phyloP scores from a whole-genome alignment of 805 yeast species.

The Gaillardinia entomophila region DNA sequence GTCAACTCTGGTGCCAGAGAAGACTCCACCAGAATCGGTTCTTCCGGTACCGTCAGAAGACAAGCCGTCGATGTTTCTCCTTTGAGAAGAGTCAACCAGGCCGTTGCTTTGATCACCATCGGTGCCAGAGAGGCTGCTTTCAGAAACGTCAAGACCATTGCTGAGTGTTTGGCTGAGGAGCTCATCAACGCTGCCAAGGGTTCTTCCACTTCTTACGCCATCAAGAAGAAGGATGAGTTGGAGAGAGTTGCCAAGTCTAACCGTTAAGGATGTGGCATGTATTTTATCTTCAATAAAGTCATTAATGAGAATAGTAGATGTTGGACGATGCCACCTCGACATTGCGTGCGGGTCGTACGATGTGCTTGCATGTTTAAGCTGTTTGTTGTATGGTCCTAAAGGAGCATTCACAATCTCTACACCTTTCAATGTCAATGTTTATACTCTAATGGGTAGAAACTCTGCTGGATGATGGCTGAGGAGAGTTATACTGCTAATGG shows the following conservation, averaged over 20 bases:
- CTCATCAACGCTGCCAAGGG: conserved; percentile 99
- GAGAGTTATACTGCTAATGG: too few relatives aligned
- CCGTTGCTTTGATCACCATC: conserved; percentile 93
- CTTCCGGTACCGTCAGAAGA: conserved; percentile 99
- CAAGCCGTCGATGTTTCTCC: conserved; percentile 99
- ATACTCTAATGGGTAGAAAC: too few relatives aligned
- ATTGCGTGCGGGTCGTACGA: too few relatives aligned
- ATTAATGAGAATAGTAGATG: too few relatives aligned
- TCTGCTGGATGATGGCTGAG: too few relatives aligned
- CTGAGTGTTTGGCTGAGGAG: conserved; percentile 99
- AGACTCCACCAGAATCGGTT: conserved; percentile 99
- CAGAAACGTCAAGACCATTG: conserved; percentile 99
- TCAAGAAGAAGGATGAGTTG: conserved; percentile 99
- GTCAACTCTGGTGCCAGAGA: conserved; percentile 99
- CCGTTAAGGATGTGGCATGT: conserved; percentile 68
- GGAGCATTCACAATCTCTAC: too few relatives aligned
- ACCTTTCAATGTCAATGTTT: too few relatives aligned
- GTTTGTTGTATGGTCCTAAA: too few relatives aligned
- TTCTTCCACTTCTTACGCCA: conserved; percentile 99
- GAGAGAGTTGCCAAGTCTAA: conserved; percentile 99
- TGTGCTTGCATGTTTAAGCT: too few relatives aligned
- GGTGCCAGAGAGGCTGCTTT: conserved; percentile 99
- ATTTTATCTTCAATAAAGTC: conserved; percentile 16
- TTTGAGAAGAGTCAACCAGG: conserved; percentile 99
- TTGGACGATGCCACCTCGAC: too few relatives aligned